Evolutionary conservation across 495 filamentous ascomycete species (phyloP).

Genomic region (Aspergillus conjunctus): DNA sequence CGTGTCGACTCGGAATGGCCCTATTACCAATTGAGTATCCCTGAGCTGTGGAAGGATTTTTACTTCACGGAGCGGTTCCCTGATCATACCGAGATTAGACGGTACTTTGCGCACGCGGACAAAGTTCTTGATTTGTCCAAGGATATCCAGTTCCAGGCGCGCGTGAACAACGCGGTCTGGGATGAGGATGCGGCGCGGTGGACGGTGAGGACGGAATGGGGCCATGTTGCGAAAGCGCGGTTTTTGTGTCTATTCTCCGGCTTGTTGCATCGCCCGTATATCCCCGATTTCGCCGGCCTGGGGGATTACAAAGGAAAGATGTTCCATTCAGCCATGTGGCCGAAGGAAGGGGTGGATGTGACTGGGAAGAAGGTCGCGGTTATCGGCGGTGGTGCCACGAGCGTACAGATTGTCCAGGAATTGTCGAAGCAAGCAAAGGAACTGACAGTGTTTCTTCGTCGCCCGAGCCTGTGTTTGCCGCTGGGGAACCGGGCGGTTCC

Average conservation of each 20-base stretch:
- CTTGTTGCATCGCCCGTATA: conserved; percentile 8
- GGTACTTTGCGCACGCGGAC: conserved; percentile 59
- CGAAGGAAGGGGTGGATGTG: conserved; percentile 22
- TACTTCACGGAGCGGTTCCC: conserved; percentile 56
- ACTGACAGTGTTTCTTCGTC: conserved; percentile 51
- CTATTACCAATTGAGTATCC: conserved; percentile 52
- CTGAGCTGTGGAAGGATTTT: conserved; percentile 55
- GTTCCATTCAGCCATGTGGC: conserved; percentile 26
- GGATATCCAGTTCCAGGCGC: conserved; percentile 54
- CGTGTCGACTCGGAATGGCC: conserved; percentile 55
- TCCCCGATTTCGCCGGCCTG: conserved; percentile 25
- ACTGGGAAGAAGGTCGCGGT: conserved; percentile 29
- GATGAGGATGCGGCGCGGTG: conserved; percentile 36
- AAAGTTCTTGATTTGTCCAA: conserved; percentile 52
- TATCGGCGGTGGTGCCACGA: conserved; percentile 32
- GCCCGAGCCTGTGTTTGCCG: conserved; percentile 45
- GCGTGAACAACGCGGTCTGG: conserved; percentile 39
- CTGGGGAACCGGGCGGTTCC: conserved; percentile 48
- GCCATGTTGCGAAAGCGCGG: neutral
- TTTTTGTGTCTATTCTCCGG: conserved; percentile 4
- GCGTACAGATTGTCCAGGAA: conserved; percentile 33
- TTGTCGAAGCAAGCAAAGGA: conserved; percentile 34
- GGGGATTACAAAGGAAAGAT: conserved; percentile 21
- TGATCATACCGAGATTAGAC: conserved; percentile 46
- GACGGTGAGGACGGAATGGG: conserved; percentile 33